phyloP scores from a whole-genome alignment of 2,329 filamentous ascomycete genomes.

The Aspergillus brunneoviolaceus region DNA sequence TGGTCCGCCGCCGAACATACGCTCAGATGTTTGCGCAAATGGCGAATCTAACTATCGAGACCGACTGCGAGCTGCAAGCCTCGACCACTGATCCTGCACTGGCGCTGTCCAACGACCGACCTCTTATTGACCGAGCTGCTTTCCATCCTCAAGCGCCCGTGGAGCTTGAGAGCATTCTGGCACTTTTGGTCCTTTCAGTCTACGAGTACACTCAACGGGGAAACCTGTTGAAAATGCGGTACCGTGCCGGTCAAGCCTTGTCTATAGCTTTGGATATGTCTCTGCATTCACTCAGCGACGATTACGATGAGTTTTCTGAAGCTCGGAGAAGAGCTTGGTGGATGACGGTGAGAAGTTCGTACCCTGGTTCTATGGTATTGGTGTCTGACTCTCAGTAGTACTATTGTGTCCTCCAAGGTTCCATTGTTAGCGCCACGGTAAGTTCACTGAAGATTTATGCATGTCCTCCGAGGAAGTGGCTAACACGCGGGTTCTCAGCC shows the following conservation, averaged over 20 bases:
- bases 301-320: slow-evolving; percentile 40
- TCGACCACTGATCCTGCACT: slow-evolving; percentile 42
- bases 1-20: slow-evolving; percentile 39
- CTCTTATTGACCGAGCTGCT: slow-evolving; percentile 33
- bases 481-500: slow-evolving; percentile 30
- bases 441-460: slow-evolving; percentile 13
- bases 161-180: slow-evolving; percentile 43
- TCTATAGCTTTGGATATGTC: slow-evolving; percentile 45
- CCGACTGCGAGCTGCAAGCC: slow-evolving; percentile 44
- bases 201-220: slow-evolving; percentile 49
- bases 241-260: slow-evolving; percentile 46
- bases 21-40: slow-evolving; percentile 43
- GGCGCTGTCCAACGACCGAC: slow-evolving; percentile 35
- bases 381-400: slow-evolving; percentile 32
- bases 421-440: slow-evolving; percentile 47
- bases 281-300: slow-evolving; percentile 37
- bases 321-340: slow-evolving; percentile 48
- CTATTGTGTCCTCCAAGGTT: slow-evolving; percentile 46
- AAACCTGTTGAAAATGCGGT: slow-evolving; percentile 48
- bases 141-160: slow-evolving; percentile 43
- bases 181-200: slow-evolving; percentile 44
- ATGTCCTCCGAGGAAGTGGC: neutral
- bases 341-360: slow-evolving; percentile 43
- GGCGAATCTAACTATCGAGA: slow-evolving; percentile 41
- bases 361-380: neutral